Percentiles rank a stretch among this genome's conserved stretches.
Conservation (phyloP, 1,284 basidiomycete species). For the Cystobasidium slooffiae region DNA sequence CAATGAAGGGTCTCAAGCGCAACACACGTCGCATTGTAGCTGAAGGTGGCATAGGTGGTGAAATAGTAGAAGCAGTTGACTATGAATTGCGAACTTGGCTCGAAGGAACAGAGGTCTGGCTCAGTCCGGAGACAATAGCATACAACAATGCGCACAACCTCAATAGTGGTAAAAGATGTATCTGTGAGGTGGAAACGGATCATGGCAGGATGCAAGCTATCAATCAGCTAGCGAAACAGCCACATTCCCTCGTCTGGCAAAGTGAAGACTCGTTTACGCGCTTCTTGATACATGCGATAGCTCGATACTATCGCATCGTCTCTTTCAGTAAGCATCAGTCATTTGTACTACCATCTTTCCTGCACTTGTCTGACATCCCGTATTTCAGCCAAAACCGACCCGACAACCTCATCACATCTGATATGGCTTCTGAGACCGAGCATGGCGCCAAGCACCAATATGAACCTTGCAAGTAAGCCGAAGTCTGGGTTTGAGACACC, state of each 20-base stretch:
- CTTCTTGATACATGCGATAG: conserved; percentile 47
- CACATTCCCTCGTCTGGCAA: conserved; percentile 46
- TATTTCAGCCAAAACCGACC: conserved; percentile 27
- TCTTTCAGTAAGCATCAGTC: conserved; percentile 38
- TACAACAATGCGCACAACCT: conserved; percentile 9
- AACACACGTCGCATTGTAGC: conserved; percentile 30
- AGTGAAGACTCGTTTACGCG: conserved; percentile 44
- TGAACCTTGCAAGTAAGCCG: conserved; percentile 2
- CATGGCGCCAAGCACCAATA: conserved; percentile 12
- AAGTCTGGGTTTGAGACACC: conserved; percentile 37
- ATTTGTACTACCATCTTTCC: background rate
- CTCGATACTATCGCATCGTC: conserved; percentile 48
- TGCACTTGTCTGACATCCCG: background rate
- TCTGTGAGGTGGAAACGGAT: conserved; percentile 29
- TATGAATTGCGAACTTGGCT: conserved; percentile 26
- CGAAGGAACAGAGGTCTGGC: conserved; percentile 19
- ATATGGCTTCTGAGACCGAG: conserved; percentile 37
- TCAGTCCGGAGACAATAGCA: conserved; percentile 11
- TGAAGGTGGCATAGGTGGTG: conserved; percentile 26
- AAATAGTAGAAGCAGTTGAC: conserved; percentile 34
- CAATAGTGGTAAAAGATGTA: conserved; percentile 12
- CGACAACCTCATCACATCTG: conserved; percentile 9
- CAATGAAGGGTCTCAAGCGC: conserved; percentile 35
- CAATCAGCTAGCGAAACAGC: conserved; percentile 42
- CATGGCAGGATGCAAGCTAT: conserved; percentile 35